These are phyloP conservation scores for Globisporangium splendens DNA, from an alignment of 352 stramenopile species.

Conservation along the genomic window DNA sequence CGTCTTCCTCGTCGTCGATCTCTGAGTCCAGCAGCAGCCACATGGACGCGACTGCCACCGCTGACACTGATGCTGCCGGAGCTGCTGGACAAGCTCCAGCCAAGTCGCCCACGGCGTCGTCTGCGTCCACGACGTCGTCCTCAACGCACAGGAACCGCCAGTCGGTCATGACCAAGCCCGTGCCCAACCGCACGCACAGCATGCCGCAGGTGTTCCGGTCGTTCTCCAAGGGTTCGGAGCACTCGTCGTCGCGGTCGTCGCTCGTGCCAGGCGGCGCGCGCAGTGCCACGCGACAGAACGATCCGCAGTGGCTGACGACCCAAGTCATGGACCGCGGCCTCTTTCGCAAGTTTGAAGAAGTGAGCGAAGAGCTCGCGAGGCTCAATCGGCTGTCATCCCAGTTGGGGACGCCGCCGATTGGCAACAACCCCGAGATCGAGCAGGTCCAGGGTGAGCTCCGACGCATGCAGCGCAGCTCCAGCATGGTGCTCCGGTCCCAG, in stretches of 20 bases:
- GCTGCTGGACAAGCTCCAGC: not conserved
- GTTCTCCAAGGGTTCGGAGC: slow-evolving; percentile 5
- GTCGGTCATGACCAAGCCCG: not conserved
- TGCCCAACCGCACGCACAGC: slow-evolving; percentile 5
- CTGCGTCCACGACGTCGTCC: slow-evolving; percentile 1
- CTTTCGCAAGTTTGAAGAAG: slow-evolving; percentile 54
- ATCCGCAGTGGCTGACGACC: slow-evolving; percentile 5
- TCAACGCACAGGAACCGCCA: not conserved
- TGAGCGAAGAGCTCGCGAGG: slow-evolving; percentile 41
- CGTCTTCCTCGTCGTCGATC: slow-evolving; percentile 10
- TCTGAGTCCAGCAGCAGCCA: not conserved
- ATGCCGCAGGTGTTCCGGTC: slow-evolving; percentile 15
- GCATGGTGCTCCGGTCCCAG: slow-evolving; percentile 41
- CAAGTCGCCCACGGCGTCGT: slow-evolving; percentile 1
- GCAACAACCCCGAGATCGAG: slow-evolving; percentile 30
- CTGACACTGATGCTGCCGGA: no score
- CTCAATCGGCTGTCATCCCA: slow-evolving; percentile 32
- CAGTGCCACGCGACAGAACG: slow-evolving; percentile 6
- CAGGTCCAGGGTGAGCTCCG: slow-evolving; percentile 37
- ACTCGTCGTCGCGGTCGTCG: slow-evolving; percentile 3
- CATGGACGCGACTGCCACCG: slow-evolving; percentile 5
- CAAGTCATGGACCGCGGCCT: slow-evolving; percentile 46
- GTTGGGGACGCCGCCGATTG: slow-evolving; percentile 15
- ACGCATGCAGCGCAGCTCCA: slow-evolving; percentile 36
- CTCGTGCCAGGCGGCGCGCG: slow-evolving; percentile 3